Conservation (phyloP, 2,329 filamentous ascomycete species). For the Exophiala viscosa region DNA sequence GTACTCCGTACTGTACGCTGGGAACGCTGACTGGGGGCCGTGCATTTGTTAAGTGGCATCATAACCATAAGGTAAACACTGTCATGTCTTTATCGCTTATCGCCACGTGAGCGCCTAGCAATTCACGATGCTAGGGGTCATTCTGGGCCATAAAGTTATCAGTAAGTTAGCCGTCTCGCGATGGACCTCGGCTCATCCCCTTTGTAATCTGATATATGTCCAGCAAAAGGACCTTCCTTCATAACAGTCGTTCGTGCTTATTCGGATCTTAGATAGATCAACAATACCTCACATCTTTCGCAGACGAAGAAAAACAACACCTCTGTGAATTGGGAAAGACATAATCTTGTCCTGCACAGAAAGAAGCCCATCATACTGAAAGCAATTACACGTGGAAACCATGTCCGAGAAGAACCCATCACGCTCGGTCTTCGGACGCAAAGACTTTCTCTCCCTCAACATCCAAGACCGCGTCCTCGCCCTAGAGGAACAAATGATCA, state of each 20-base stretch:
- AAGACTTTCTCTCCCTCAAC: conserved; percentile 5
- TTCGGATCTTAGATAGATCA: background rate
- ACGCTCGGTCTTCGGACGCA: conserved; percentile 4
- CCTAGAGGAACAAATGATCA: conserved; percentile 9
- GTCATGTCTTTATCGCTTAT: background rate
- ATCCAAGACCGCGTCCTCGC: conserved; percentile 17
- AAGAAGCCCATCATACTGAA: no score
- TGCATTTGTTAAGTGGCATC: background rate
- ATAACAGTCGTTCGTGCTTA: background rate
- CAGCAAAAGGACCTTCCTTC: background rate
- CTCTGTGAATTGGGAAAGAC: background rate
- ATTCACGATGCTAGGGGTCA: no score
- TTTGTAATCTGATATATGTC: background rate
- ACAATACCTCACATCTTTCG: background rate
- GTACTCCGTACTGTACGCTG: background rate
- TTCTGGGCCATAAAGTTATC: no score
- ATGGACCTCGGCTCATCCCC: conserved; percentile 1
- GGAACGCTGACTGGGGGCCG: background rate
- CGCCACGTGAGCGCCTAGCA: background rate
- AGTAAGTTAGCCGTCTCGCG: background rate
- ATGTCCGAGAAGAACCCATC: conserved; percentile 1
- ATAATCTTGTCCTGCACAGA: no score
- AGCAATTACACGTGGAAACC: no score
- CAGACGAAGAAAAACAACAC: background rate
- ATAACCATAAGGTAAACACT: background rate